A percentile compares a stretch with the other conserved stretches of the same genome.
Evolutionary conservation across 257 asterid species (phyloP).

Genomic region (Solanum raphanifolium): DNA sequence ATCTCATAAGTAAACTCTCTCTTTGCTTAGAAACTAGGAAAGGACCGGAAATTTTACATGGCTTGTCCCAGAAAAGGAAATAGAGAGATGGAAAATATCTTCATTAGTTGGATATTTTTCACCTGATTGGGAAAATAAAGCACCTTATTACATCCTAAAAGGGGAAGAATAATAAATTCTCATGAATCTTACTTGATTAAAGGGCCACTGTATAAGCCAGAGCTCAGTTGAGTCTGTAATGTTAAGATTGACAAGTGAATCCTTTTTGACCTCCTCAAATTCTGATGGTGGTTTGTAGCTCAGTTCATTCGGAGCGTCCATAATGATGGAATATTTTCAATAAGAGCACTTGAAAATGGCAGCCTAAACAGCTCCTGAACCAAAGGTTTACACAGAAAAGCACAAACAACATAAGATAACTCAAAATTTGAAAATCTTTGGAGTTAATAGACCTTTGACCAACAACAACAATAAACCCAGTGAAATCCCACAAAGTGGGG

Average conservation of each 20-base stretch:
- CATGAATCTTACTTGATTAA: slow-evolving; percentile 27
- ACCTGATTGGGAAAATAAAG: background rate
- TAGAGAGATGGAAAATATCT: background rate
- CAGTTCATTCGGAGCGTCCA: background rate
- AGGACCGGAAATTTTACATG: background rate
- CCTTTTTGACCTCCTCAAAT: slow-evolving; percentile 43
- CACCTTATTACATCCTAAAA: background rate
- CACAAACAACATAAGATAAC: background rate
- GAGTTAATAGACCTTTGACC: background rate
- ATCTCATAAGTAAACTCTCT: background rate
- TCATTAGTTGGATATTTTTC: background rate
- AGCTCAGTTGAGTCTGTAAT: slow-evolving; percentile 50
- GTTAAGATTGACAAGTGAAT: slow-evolving; percentile 38
- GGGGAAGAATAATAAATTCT: background rate
- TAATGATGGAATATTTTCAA: background rate
- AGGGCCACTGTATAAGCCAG: slow-evolving; percentile 72
- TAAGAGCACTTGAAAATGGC: background rate
- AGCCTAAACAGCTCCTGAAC: background rate
- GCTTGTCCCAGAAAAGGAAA: background rate
- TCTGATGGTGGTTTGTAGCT: slow-evolving; percentile 36
- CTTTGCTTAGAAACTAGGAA: background rate
- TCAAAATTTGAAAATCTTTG: background rate
- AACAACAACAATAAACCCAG: background rate
- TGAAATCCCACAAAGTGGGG: background rate
- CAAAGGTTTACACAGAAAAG: background rate